A percentile compares a stretch with the other conserved stretches of the same genome.
Conservation (phyloP, 257 asterid species). For the Paulownia fortunei region DNA sequence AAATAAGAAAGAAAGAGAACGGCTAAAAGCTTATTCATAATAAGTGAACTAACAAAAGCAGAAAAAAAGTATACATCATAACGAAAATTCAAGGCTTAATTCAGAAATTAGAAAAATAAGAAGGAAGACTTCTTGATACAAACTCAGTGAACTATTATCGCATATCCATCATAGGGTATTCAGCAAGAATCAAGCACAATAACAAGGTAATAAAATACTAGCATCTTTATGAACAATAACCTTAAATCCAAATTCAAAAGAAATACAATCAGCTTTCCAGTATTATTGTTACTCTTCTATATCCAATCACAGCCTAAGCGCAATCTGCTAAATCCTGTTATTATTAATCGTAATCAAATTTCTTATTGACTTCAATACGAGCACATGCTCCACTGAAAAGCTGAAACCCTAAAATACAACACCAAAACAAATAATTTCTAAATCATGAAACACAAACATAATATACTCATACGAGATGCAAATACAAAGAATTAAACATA, state of each 20-base stretch:
- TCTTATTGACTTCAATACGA: not conserved
- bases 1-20: not conserved
- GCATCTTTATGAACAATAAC: not conserved
- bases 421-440: not conserved
- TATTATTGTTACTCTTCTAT: not conserved
- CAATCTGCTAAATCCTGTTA: not conserved
- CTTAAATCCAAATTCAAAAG: constrained; percentile 4
- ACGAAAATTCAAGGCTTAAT: not conserved
- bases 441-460: not conserved
- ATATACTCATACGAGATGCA: not conserved
- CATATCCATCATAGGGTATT: not conserved
- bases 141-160: not conserved
- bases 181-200: not conserved
- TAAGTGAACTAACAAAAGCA: constrained; percentile 11
- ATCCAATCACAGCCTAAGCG: not conserved
- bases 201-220: not conserved
- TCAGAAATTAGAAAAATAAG: not conserved
- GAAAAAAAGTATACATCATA: not conserved
- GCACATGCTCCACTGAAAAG: not conserved
- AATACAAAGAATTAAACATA: not conserved
- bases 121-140: not conserved
- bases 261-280: not conserved
- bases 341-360: not conserved
- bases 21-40: not conserved
- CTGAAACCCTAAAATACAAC: constrained; percentile 23